A percentile compares a stretch with the other conserved stretches of the same genome.
These are phyloP conservation scores for Ramaria sp. DNA, from an alignment of 768 basidiomycete genomes.

Conservation along the genomic window DNA sequence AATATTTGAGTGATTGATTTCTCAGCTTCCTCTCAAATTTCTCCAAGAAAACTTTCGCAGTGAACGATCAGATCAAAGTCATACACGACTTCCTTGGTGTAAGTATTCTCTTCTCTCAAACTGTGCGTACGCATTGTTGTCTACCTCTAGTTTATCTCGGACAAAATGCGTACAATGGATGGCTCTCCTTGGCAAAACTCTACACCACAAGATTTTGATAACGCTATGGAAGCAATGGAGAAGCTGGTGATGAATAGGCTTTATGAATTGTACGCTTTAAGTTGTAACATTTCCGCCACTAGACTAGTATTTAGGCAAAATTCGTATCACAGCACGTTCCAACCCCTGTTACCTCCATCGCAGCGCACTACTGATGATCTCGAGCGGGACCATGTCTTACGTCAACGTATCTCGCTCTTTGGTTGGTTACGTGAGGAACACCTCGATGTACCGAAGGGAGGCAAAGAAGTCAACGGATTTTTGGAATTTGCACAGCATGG, in stretches of 20 bases:
- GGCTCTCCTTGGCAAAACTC: constrained; percentile 59
- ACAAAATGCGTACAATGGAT: constrained; percentile 76
- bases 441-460: constrained; percentile 76
- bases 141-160: constrained; percentile 65
- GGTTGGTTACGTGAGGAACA: constrained; percentile 84
- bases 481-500: constrained; percentile 85
- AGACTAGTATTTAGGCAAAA: constrained; percentile 3
- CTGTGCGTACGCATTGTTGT: constrained; percentile 5
- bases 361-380: constrained; percentile 89
- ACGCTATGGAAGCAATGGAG: constrained; percentile 98
- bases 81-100: constrained; percentile 90
- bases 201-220: constrained; percentile 81
- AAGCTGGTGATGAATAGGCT: constrained; percentile 98
- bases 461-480: constrained; percentile 46
- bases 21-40: constrained; percentile 88
- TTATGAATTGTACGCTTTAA: constrained; percentile 74
- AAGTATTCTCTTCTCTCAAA: constrained; percentile 19
- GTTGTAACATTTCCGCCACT: neutral
- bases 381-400: constrained; percentile 86
- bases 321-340: constrained; percentile 65
- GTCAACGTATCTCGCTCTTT: constrained; percentile 85
- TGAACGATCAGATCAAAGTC: constrained; percentile 88
- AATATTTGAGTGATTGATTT: neutral
- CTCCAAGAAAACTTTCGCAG: constrained; percentile 81
- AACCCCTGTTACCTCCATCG: constrained; percentile 68